Evolutionary conservation across 2,329 filamentous ascomycete species (phyloP), one percentile per base, ranked within the genome.

Genomic region (Pseudogymnoascus verrucosus): DNA sequence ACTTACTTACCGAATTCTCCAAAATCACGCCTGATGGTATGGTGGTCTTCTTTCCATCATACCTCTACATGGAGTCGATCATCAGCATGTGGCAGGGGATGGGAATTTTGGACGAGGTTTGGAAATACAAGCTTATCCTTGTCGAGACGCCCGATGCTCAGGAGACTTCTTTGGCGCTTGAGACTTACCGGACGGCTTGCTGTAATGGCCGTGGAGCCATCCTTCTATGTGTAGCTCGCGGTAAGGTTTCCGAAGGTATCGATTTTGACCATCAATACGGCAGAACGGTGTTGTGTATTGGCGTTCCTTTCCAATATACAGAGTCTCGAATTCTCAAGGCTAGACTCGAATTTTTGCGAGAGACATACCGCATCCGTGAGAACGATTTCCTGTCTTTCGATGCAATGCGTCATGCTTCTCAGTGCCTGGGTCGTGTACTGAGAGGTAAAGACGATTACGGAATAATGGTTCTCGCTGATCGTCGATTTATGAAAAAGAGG

Each of bases 261-360:
- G 95, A 99, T 85, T 99, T 99, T 71, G 95, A 99, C 75, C 95
- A 99, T 72, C 95, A 99, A 72, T 99, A 97, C 74, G 95, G 95
- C 40, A 89, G 95, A 63, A 95, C 93, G 11, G 96, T 99, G 77
- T 75, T 99, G 60, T 97, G 93, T 73, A 97, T 99, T 68, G 95
- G 95, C 44, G 93, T 98, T 1, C 95, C 95, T 0, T 99, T 98
- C 78, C 95, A 99, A 76, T 99, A 99, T 78, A 99, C 96, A 2
- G 95, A 99, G 74, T 98, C 93, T 0, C 87, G 95, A 34, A 99
- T 99, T 65, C 82, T 99, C 54, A 99, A 98, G 78, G 95, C 95
- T 0, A 86, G 95, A 2, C 84, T 99, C 3, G 92, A 99, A 72
- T 99, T 99, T 74, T 77, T 99, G n/a, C 86, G 93, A 54, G 96